phyloP scores from a whole-genome alignment of 169 alveolate species.

The Plasmodium billcollinsi region DNA sequence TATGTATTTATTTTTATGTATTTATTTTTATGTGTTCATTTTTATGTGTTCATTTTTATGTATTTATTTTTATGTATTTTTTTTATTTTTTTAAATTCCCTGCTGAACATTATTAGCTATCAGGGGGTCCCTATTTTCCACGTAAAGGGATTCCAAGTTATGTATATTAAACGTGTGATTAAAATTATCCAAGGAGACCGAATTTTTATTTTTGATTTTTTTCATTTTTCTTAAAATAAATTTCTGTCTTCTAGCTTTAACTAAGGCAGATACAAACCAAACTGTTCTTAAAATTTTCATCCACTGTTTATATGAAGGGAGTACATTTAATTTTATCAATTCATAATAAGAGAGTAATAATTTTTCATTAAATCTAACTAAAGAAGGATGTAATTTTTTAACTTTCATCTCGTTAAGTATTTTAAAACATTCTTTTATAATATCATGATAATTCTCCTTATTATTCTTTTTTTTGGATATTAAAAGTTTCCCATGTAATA shows the following conservation, averaged over 20 bases:
- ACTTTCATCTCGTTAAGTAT: slow-evolving; percentile 42
- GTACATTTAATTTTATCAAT: slow-evolving; percentile 41
- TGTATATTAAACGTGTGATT: slow-evolving; percentile 46
- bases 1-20: too few relatives aligned
- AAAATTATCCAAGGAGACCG: slow-evolving; percentile 24
- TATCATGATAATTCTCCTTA: background rate
- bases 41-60: too few relatives aligned
- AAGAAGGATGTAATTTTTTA: slow-evolving; percentile 41
- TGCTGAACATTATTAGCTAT: slow-evolving; percentile 1
- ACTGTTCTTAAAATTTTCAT: slow-evolving; percentile 46
- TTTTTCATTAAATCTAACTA: slow-evolving; percentile 54
- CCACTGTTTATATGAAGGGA: slow-evolving; percentile 41
- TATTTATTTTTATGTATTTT: too few relatives aligned
- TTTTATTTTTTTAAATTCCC: background rate
- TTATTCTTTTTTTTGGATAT: slow-evolving; percentile 2
- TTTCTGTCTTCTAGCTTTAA: slow-evolving; percentile 65
- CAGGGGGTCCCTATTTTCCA: slow-evolving; percentile 47
- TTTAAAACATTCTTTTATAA: slow-evolving; percentile 26
- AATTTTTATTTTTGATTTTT: slow-evolving; percentile 15
- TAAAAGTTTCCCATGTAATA: slow-evolving; percentile 50
- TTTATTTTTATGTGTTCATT: too few relatives aligned
- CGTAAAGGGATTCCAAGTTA: slow-evolving; percentile 29
- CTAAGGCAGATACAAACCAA: slow-evolving; percentile 64
- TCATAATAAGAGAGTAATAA: slow-evolving; percentile 35
- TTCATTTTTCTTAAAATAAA: slow-evolving; percentile 29